phyloP scores from a whole-genome alignment of 148 eudicot genomes.

The Camellia granthamiana region DNA sequence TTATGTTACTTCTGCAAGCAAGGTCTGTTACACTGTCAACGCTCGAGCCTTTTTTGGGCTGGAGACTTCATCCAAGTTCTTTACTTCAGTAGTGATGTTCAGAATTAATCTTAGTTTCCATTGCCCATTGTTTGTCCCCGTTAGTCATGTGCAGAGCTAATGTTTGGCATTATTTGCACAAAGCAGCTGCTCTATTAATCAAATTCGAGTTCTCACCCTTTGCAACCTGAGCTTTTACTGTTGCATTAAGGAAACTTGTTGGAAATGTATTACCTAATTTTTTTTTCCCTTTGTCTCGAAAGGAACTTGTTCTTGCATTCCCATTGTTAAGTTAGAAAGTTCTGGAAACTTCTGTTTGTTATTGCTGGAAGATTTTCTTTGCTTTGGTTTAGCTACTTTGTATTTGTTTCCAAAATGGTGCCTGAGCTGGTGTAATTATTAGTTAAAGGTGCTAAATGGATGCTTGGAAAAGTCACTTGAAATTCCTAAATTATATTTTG shows the following conservation, averaged over 20 bases:
- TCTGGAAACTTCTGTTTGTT: background rate
- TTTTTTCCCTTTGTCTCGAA: background rate
- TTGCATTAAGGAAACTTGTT: constrained; percentile 2
- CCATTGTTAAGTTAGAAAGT: background rate
- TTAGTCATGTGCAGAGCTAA: background rate
- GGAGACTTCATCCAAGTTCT: background rate
- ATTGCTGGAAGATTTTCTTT: background rate
- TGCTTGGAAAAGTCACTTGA: background rate
- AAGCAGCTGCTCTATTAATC: background rate
- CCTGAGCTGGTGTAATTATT: background rate
- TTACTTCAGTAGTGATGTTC: background rate
- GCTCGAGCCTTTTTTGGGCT: background rate
- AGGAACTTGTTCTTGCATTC: background rate
- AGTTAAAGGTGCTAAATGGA: background rate
- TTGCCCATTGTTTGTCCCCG: background rate
- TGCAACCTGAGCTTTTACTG: background rate
- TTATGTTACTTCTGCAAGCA: background rate
- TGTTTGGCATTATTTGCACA: constrained; percentile 5
- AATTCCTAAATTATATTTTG: background rate
- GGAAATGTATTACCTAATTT: background rate
- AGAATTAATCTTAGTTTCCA: background rate
- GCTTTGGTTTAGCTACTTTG: background rate
- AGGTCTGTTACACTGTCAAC: background rate
- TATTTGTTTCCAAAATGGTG: background rate
- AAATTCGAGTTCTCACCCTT: background rate